Percentiles rank a stretch among this genome's conserved stretches.
Conservation (phyloP, 352 stramenopile species). For the Phytopythium mirpurense region DNA sequence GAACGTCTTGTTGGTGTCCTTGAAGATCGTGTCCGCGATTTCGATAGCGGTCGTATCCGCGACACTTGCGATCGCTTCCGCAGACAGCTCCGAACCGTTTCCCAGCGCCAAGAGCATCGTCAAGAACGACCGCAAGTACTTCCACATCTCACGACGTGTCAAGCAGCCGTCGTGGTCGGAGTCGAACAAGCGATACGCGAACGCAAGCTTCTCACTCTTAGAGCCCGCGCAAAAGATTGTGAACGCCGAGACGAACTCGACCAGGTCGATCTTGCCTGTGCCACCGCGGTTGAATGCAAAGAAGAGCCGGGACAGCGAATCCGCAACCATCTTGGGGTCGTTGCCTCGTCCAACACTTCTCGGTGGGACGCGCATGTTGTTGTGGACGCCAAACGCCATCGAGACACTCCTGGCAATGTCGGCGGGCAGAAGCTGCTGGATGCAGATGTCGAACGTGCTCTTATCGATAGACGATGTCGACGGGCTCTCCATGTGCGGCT, state of each 20-base stretch:
- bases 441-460: slow-evolving; percentile 69
- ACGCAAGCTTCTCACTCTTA: slow-evolving; percentile 95
- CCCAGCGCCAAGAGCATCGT: slow-evolving; percentile 93
- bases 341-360: slow-evolving; percentile 58
- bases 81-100: slow-evolving; percentile 81
- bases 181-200: slow-evolving; percentile 90
- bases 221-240: slow-evolving; percentile 92
- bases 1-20: slow-evolving; percentile 77
- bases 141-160: slow-evolving; percentile 89
- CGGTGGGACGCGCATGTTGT: slow-evolving; percentile 48
- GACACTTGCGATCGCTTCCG: slow-evolving; percentile 75
- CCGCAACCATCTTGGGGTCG: slow-evolving; percentile 75
- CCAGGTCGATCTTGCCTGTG: slow-evolving; percentile 77
- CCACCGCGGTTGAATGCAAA: slow-evolving; percentile 85
- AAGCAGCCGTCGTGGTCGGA: slow-evolving; percentile 86
- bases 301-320: slow-evolving; percentile 70
- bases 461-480: slow-evolving; percentile 70
- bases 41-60: slow-evolving; percentile 76
- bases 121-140: slow-evolving; percentile 93
- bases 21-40: slow-evolving; percentile 81
- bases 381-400: slow-evolving; percentile 55
- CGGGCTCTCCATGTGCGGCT: slow-evolving; percentile 54
- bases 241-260: slow-evolving; percentile 93
- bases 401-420: slow-evolving; percentile 50
- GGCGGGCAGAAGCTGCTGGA: slow-evolving; percentile 49